Evolutionary conservation across 305 asterid species (phyloP).

Genomic region (Solanum chacoense): DNA sequence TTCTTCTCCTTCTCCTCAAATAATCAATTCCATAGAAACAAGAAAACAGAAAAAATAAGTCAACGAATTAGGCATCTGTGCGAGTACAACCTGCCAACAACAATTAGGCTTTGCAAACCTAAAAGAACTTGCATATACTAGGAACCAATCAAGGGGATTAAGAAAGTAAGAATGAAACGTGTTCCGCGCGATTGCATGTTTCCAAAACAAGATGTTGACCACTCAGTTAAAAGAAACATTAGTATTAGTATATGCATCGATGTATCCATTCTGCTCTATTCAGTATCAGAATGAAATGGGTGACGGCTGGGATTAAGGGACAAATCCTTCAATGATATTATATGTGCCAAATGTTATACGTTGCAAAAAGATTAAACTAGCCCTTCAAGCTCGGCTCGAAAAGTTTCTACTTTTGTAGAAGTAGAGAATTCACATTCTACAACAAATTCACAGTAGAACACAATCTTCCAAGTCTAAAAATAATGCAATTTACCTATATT

Average conservation of each 20-base stretch:
- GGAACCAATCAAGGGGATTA: not conserved
- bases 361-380: not conserved
- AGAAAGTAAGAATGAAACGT: not conserved
- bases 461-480: not conserved
- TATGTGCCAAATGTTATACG: not conserved
- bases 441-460: not conserved
- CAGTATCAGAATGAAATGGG: not conserved
- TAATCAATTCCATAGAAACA: not conserved
- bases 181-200: not conserved
- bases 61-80: not conserved
- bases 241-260: not conserved
- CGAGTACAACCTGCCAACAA: not conserved
- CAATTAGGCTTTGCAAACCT: not conserved
- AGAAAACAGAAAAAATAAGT: not conserved
- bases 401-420: not conserved
- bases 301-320: not conserved
- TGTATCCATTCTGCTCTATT: not conserved
- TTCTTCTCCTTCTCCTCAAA: not conserved
- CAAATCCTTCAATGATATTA: not conserved
- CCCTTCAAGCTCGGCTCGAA: not conserved
- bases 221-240: not conserved
- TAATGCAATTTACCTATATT: slow-evolving; percentile 40
- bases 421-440: not conserved
- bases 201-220: not conserved
- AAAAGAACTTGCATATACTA: not conserved